These are phyloP conservation scores for Prunus kanzakura DNA, from an alignment of 306 rosid species.

Conservation along the genomic window DNA sequence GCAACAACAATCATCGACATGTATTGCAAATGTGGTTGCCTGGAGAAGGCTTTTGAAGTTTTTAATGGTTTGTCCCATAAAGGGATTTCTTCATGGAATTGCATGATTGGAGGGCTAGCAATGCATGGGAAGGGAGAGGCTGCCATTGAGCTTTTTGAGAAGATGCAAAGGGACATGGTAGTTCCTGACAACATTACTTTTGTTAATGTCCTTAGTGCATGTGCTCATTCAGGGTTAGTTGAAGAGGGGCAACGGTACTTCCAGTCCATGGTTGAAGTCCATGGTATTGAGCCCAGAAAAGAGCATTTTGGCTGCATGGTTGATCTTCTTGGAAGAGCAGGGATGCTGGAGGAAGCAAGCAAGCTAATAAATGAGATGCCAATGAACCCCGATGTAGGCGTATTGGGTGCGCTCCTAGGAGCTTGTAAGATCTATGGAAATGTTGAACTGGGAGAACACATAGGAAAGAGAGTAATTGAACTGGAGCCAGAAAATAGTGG, in stretches of 20 bases:
- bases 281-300: constrained; percentile 38
- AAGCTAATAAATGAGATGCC: constrained; percentile 50
- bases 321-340: constrained; percentile 62
- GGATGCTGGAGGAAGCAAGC: constrained; percentile 49
- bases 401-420: constrained; percentile 68
- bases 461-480: constrained; percentile 52
- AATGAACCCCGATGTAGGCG: constrained; percentile 48
- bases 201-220: constrained; percentile 55
- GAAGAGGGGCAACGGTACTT: constrained; percentile 44
- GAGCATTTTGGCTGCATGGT: constrained; percentile 70
- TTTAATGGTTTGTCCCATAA: constrained; percentile 37
- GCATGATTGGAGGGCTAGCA: constrained; percentile 77
- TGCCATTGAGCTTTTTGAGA: constrained; percentile 44
- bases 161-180: constrained; percentile 44
- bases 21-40: constrained; percentile 69
- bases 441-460: constrained; percentile 43
- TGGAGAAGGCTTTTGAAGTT: constrained; percentile 48
- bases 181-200: constrained; percentile 55
- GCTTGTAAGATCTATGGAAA: constrained; percentile 67
- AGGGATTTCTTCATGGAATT: constrained; percentile 59
- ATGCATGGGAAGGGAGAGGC: constrained; percentile 61
- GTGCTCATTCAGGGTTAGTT: constrained; percentile 61
- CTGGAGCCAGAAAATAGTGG: constrained; percentile 64
- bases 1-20: constrained; percentile 60
- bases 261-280: constrained; percentile 30